Evolutionary conservation across 2,329 filamentous ascomycete genomes (phyloP), one percentile per base, ranked within the genome.

Genomic region (Lachnum nothofagi): DNA sequence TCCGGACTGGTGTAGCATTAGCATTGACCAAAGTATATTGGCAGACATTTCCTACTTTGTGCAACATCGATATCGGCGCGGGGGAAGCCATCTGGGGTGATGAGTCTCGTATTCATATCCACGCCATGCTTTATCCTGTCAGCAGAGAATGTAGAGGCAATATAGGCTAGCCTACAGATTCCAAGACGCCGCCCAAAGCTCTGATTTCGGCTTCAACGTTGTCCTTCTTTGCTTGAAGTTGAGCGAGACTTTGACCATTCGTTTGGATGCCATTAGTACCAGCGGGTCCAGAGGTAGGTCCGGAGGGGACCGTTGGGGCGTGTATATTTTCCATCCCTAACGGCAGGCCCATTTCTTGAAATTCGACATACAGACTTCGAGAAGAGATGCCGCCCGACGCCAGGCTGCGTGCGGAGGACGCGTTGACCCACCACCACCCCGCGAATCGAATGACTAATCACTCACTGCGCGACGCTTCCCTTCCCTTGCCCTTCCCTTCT

Each of bases 1-100:
- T 95, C 53, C 93, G 88, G 65, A 98, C 88, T 94, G 61, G 10
- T n/a, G 22, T 7, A 12, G 16, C 41, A 37, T 60, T 42, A 57
- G 51, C 29, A 51, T 16, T 2, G 23, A 23, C 27, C 8, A n/a
- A 40, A 14, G 16, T 45, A 35, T 23, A 29, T 16, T 20, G 38
- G 25, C 25, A 34, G 42, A 46, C 34, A 51, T 39, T 43, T 47
- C 75, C 57, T 81, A 93, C 89, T 93, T 71, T 96, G 91, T 22
- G 93, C 86, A 54, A 98, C 86, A 67, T 98, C 93, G 56, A 98
- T 84, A 68, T 98, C 93, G 61, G 88, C 85, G 65, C 93, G 81
- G 25, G 93, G 93, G 66, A 88, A 98, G 41, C 93, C 93, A 69
- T 97, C 93, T 53, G 83, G 80, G 12, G 91, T 96, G 20, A 89